Conservation (phyloP, 176 grass and related monocot genomes). For the Otatea glauca region DNA sequence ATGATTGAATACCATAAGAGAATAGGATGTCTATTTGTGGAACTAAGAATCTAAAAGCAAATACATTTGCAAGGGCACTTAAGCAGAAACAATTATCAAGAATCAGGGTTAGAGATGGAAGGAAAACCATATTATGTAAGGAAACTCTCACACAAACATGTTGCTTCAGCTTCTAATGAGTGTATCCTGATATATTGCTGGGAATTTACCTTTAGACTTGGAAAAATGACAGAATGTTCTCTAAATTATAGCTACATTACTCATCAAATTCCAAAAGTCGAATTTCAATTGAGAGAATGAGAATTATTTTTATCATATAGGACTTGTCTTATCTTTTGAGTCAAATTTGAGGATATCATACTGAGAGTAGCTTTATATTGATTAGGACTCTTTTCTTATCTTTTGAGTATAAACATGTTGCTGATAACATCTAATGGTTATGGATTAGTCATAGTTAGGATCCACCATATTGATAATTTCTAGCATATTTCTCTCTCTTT, state of each 20-base stretch:
- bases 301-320: neutral
- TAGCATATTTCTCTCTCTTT: neutral
- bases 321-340: neutral
- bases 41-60: slow-evolving; percentile 16
- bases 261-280: neutral
- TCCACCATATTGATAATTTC: neutral
- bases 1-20: neutral
- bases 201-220: neutral
- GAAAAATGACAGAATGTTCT: neutral
- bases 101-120: neutral
- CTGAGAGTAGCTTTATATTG: neutral
- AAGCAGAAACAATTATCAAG: neutral
- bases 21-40: neutral
- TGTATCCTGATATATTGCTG: neutral
- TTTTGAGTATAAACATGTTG: neutral
- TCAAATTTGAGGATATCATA: neutral
- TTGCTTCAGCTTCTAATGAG: neutral
- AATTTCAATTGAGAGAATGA: neutral
- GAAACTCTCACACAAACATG: neutral
- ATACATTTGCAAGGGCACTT: neutral
- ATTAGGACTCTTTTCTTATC: neutral
- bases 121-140: neutral
- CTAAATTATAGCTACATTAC: neutral
- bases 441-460: neutral
- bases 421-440: neutral